Base-by-base conservation (phyloP, 345 rosid species). In the Boechera divaricarpa region DNA sequence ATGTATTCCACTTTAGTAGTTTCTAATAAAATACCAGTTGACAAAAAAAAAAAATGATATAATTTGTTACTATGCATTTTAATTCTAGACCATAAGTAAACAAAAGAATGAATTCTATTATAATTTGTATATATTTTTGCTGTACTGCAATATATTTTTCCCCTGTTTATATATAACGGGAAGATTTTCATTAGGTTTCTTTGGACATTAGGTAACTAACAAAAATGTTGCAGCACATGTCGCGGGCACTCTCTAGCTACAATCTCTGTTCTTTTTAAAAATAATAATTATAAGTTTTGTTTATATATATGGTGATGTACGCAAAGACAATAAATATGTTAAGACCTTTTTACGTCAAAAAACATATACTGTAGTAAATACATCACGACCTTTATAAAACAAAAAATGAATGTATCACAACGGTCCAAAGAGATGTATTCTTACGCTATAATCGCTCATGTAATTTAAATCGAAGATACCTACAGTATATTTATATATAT, bases 221-320 rank as follows among this genome's bases (percentile, higher is more conserved):
- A 77, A 77, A 28, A 63, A 68, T 31, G 77, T 57, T 31, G 77
- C 81, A 78, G 77, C 81, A 77, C 77, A 72, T 72, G 81, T 78
- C 63, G 77, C 77, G 77, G 81, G 77, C 69, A 65, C 49, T 29
- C 35, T 58, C 21, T 52, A 38, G 48, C 38, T 32, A 67, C 26
- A 74, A 47, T 65, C 21, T 42, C 26, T 32, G 21, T 13, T 24
- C 16, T 16, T 39, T 39, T 2, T 10, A 2, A 38, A 15, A 2
- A 55, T 6, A 38, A 7, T 2, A 0, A 39, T 3, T 10, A 10
- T 3, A 10, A 41, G 12, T 41, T 10, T 10, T 41, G 13, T 41
- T 1, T 11, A 10, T 42, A 5, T 13, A 33, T 0, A 41, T 48
- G 13, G 18, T 45, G 7, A 56, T 29, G 61, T 53, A 58, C 5